Percentiles rank a stretch among this genome's conserved stretches.
Evolutionary conservation across 1,139 yeast species (phyloP).

Genomic region (Geotrichum siamense): DNA sequence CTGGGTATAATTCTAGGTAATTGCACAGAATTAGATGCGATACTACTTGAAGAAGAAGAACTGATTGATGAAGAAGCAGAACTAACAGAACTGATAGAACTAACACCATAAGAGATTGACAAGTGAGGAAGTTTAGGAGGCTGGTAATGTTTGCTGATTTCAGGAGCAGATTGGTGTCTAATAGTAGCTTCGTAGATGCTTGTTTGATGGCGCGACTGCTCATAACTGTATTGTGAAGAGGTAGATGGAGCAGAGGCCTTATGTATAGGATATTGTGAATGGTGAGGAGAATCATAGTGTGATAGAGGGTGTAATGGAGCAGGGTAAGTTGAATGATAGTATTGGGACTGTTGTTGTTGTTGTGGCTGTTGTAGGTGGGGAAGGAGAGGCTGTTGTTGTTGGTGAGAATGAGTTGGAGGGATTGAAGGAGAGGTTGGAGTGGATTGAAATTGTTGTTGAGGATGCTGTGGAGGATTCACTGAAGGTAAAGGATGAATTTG

Average conservation of each 20-base stretch:
- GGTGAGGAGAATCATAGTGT: conserved; percentile 6
- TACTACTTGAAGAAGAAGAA: conserved; percentile 12
- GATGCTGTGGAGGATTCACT: conserved; percentile 3
- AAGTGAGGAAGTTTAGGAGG: too few species aligned
- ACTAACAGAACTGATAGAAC: conserved; percentile 11
- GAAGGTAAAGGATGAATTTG: too few species aligned
- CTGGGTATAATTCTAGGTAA: conserved; percentile 11
- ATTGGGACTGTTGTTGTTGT: conserved; percentile 8
- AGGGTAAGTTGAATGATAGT: conserved; percentile 10
- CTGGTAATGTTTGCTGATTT: conserved; percentile 18
- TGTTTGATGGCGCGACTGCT: conserved; percentile 7
- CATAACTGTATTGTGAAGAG: conserved; percentile 7
- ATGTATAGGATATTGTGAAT: conserved; percentile 11
- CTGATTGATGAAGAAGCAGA: conserved; percentile 15
- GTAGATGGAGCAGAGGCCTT: conserved; percentile 15
- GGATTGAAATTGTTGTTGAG: conserved; percentile 2
- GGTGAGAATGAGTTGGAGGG: conserved; percentile 11
- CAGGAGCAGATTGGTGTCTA: conserved; percentile 24
- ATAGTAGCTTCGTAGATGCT: conserved; percentile 10
- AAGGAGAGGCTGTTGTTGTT: conserved; percentile 7
- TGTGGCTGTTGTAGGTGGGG: background rate
- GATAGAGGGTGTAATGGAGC: conserved; percentile 11
- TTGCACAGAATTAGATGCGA: conserved; percentile 9
- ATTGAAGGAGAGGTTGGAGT: background rate
- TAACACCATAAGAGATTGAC: too few species aligned